Evolutionary conservation across 2,329 filamentous ascomycete species (phyloP).

Genomic region (Calonectria pauciramosa): DNA sequence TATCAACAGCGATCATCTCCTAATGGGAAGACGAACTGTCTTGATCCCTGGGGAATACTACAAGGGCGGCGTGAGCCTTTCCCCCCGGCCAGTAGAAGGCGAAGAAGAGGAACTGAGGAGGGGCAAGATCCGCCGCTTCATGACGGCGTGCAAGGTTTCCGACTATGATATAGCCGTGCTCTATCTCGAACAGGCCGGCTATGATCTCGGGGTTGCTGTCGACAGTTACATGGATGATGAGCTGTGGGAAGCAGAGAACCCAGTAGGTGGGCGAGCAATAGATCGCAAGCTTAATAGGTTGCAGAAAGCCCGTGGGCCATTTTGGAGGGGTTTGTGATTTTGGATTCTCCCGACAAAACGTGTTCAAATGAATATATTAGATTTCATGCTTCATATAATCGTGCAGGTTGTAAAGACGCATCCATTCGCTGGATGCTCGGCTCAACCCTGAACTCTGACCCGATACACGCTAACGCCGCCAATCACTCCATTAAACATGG

Average conservation of each 20-base stretch:
- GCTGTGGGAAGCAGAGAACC: conserved; percentile 80
- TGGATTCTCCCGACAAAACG: conserved; percentile 15
- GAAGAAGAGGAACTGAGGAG: conserved; percentile 82
- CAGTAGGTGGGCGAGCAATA: conserved; percentile 48
- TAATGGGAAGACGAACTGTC: conserved; percentile 77
- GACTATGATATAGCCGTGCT: conserved; percentile 83
- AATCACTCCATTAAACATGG: conserved; percentile 39
- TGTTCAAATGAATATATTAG: conserved; percentile 42
- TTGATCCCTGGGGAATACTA: conserved; percentile 80
- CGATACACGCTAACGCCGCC: conserved; percentile 49
- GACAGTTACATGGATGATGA: conserved; percentile 78
- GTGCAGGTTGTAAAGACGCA: conserved; percentile 39
- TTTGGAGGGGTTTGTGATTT: conserved; percentile 50
- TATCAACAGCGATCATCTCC: conserved; percentile 78
- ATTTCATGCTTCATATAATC: conserved; percentile 47
- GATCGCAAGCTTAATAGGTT: conserved; percentile 45
- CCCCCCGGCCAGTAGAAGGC: conserved; percentile 78
- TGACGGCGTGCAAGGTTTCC: conserved; percentile 82
- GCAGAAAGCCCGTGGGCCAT: conserved; percentile 48
- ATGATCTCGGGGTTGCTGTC: conserved; percentile 75
- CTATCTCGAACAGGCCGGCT: conserved; percentile 79
- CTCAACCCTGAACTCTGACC: conserved; percentile 44
- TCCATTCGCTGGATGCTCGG: conserved; percentile 44
- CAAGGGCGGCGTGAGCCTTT: conserved; percentile 75
- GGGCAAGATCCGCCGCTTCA: conserved; percentile 79